Evolutionary conservation across 2,329 filamentous ascomycete species (phyloP), one percentile per base, ranked within the genome.

Genomic region (Knufia petricola): DNA sequence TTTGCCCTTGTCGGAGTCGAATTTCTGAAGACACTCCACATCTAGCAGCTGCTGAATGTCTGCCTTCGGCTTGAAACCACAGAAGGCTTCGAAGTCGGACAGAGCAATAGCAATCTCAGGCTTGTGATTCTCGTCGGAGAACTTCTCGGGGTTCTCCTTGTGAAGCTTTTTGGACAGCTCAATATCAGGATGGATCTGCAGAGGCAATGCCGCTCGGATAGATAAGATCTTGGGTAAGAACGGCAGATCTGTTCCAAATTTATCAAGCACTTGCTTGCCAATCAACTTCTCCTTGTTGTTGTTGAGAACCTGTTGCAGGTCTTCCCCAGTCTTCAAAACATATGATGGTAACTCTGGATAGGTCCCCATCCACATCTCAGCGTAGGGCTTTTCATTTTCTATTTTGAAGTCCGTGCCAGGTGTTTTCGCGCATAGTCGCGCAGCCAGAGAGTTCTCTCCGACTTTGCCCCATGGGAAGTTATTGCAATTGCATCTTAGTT

Each of bases 221-320:
- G 83, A 87, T 1, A 88, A 70, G 36, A 88, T 79, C 69, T 88
- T 89, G 7, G 83, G 83, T 0, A 88, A 69, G 61, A 79, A 89
- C 1, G 84, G 84, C 1, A 89, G 68, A 54, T 85, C 80, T 2
- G 69, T 68, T 40, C 78, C 81, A 50, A 82, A 81, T 46, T 79
- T 77, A 17, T 79, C 64, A 3, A 79, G 66, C 3, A 81, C 76
- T 1, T 72, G 70, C 50, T 78, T 71, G 2, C 85, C 84, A 1
- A 88, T 70, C 0, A 87, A 70, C 50, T 76, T 68, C 17, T 81
- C 71, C 30, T 80, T 71, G 59, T 85, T 71, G 48, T 68, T 68
- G 54, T 83, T 73, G 26, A 88, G 66, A 13, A 84, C 75, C 19
- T 83, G 74, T 53, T 79, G 74, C 1, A 89, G 74, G 23, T 76